Evolutionary conservation across 2,329 filamentous ascomycete species (phyloP), one percentile per base, ranked within the genome.

Genomic region (Hymenoscyphus repandus): DNA sequence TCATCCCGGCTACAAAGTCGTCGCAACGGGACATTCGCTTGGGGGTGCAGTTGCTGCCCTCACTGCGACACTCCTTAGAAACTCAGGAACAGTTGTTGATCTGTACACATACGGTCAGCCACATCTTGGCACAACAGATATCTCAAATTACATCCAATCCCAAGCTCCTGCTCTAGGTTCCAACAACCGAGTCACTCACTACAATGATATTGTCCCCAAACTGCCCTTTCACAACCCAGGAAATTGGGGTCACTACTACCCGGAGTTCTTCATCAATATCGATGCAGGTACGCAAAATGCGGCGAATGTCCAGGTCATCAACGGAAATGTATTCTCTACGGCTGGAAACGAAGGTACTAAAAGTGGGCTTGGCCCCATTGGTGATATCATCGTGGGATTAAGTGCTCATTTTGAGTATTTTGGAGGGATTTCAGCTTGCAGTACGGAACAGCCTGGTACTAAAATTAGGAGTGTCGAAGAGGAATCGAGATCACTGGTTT

Each of bases 131-230:
- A 62, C 64, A 27, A 37, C 43, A 7, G 58, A 57, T 10, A 55
- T 67, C 20, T 59, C 59, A n/a, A 51, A 57, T 6, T 66, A 58
- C 43, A 62, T 67, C 39, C 58, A 60, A 27, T 47, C 32, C 17
- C 56, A 60, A 45, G 45, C 57, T 2, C 58, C 58, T 1, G 13
- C 46, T 2, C 40, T 52, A 10, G 78, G 78, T 2, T 69, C 69
- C 48, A 64, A 64, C 49, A 84, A 74, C 69, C 81, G 86, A 55
- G 72, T 88, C 46, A 89, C 86, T 1, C 85, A 90, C 68, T 68
- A 68, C 38, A 70, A 77, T 58, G 87, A 90, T 64, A 81, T 83
- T 0, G 78, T 90, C 1, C 83, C 86, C 0, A 77, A 81, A 39
- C 72, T 90, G 34, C 85, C 86, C 1, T 78, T 83, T 15, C 56